Conservation (phyloP, 108 stramenopile species). For the Conticribra guillardii region DNA sequence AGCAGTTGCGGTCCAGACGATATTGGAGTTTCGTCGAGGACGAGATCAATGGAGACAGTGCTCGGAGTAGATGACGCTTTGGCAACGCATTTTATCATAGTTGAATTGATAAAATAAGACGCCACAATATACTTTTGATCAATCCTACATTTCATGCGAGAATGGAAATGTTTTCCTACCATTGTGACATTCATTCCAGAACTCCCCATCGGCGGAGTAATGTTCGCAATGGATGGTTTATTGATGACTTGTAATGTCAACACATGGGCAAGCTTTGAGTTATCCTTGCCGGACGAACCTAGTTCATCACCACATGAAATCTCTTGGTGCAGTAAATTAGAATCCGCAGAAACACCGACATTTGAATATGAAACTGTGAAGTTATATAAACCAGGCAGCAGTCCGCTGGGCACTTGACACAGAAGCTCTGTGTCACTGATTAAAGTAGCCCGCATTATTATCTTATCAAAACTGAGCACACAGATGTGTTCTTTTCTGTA, state of each 20-base stretch:
- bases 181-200: too few species aligned
- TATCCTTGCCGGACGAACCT: too few species aligned
- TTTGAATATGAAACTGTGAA: background rate
- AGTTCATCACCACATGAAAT: background rate
- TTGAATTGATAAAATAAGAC: conserved; percentile 19
- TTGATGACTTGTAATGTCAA: too few species aligned
- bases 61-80: too few species aligned
- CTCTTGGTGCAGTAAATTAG: background rate
- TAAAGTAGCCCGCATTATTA: conserved; percentile 4
- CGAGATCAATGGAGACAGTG: background rate
- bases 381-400: background rate
- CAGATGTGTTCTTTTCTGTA: conserved; percentile 11
- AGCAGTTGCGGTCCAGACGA: background rate
- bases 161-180: too few species aligned
- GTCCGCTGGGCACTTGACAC: conserved; percentile 9
- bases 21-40: background rate
- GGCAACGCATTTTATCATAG: conserved; percentile 28
- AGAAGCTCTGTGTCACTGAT: conserved; percentile 6
- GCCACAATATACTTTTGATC: conserved; percentile 7
- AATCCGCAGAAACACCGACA: background rate
- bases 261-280: too few species aligned
- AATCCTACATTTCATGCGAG: too few species aligned
- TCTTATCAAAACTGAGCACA: conserved; percentile 7
- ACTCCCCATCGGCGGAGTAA: too few species aligned
- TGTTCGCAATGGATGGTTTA: too few species aligned